Conservation (phyloP, 2,329 filamentous ascomycete species). For the Emergomyces orientalis region DNA sequence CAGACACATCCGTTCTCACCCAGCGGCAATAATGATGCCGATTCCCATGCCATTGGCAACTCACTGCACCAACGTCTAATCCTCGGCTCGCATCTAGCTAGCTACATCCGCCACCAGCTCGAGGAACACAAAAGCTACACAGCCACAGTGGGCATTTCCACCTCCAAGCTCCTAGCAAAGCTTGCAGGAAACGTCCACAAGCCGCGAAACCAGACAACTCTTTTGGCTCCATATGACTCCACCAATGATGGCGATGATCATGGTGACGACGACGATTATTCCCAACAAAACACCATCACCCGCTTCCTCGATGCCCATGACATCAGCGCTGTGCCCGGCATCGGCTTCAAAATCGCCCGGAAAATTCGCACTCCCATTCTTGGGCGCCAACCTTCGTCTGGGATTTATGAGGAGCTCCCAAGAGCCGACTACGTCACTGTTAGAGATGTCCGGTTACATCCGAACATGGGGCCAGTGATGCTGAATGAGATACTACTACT, state of each 20-base stretch:
- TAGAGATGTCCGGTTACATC: conserved; percentile 52
- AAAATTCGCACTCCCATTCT: conserved; percentile 55
- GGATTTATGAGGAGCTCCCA: conserved; percentile 26
- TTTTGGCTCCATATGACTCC: conserved; percentile 55
- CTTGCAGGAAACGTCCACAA: conserved; percentile 77
- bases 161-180: conserved; percentile 78
- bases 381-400: conserved; percentile 30
- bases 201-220: conserved; percentile 74
- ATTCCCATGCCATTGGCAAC: not conserved
- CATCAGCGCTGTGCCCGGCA: conserved; percentile 72
- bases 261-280: conserved; percentile 1
- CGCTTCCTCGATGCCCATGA: conserved; percentile 66
- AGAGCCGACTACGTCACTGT: conserved; percentile 54
- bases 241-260: conserved; percentile 10
- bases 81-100: conserved; percentile 72
- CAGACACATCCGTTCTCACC: not conserved
- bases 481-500: conserved; percentile 56
- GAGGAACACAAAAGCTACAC: conserved; percentile 75
- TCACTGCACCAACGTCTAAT: conserved; percentile 52
- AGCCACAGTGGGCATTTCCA: conserved; percentile 76
- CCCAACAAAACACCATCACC: conserved; percentile 40
- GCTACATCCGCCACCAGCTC: conserved; percentile 60
- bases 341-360: conserved; percentile 70
- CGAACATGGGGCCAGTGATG: conserved; percentile 52
- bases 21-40: not conserved